Evolutionary conservation across 2,329 filamentous ascomycete genomes (phyloP), one percentile per base, ranked within the genome.

Genomic region (Leptographium procerum): DNA sequence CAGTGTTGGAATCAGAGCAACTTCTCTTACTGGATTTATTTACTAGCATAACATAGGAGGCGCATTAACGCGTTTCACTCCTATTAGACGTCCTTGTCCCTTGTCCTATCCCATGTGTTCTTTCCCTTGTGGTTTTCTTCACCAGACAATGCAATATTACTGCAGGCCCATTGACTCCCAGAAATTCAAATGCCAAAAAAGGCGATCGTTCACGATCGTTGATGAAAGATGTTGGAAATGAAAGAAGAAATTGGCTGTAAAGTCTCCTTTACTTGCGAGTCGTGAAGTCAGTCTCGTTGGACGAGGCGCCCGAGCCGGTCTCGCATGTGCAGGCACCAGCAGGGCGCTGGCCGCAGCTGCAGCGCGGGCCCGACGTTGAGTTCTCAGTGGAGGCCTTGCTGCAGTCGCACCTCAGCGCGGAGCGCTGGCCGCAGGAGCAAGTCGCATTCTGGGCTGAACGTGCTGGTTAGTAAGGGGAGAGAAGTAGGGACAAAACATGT

Each of bases 341-440:
- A 26, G 88, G 87, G 58, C 90, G 85, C 65, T 87, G 84, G 65
- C 89, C 83, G 78, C 91, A 95, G 51, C 88, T 91, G 79, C 90
- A 96, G 65, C 89, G 80, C 45, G 88, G 79, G 8, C 89, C 89
- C 8, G 77, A 71, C 58, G 89, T 70, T 47, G 75, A 74, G 78
- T 96, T 96, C 79, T 96, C 91, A 19, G 77, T 73, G 4, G 79
- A 63, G 4, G 91, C 81, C 72, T 89, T 91, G 67, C 83, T 83
- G 76, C 92, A 96, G 62, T 78, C 87, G 82, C 92, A 97, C 71
- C 91, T 80, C 54, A 96, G 83, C 55, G 92, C 92, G 4, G 85
- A 83, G 70, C 94, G 82, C 77, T 96, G 85, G 69, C 92, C 92
- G 71, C 92, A 97, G 19, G 89, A 95, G 83, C 91, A 96, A 61